Percentiles rank a stretch among this genome's conserved stretches.
Conservation (phyloP, 1,284 basidiomycete species). For the Rhodotorula mucilaginosa region DNA sequence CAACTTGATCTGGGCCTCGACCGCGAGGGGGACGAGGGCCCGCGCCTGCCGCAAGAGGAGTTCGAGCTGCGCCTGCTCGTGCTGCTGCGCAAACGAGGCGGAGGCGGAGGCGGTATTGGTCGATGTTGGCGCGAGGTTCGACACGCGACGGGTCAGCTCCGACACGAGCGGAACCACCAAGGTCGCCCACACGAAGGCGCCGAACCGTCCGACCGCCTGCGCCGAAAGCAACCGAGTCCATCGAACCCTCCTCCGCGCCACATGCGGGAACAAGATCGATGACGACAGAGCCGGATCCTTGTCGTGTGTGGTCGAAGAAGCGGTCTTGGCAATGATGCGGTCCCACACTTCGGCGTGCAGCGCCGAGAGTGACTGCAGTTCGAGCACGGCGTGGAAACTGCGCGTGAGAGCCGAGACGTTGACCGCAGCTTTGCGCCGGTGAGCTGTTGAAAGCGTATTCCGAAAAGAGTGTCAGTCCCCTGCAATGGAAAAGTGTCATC, state of each 20-base stretch:
- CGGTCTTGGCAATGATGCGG: conserved; percentile 1
- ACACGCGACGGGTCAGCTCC: neutral
- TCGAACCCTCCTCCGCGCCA: neutral
- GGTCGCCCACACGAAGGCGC: neutral
- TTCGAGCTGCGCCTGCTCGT: neutral
- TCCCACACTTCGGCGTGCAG: neutral
- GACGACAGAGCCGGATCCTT: neutral
- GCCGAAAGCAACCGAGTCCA: neutral
- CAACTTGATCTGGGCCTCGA: neutral
- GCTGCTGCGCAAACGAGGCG: neutral
- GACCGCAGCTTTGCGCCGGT: neutral
- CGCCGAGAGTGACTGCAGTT: neutral
- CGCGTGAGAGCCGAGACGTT: neutral
- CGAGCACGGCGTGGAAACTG: neutral
- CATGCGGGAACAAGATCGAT: neutral
- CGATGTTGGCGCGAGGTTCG: neutral
- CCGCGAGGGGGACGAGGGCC: neutral
- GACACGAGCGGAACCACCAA: neutral
- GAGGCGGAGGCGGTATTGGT: neutral
- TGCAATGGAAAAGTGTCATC: no score
- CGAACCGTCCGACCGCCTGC: conserved; percentile 1
- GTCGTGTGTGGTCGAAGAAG: neutral
- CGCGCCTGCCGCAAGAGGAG: neutral
- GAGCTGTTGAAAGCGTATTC: neutral
- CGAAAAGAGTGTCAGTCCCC: neutral